Evolutionary conservation across 2,329 filamentous ascomycete species (phyloP), one percentile per base, ranked within the genome.

Genomic region (Monilinia vaccinii-corymbosi): DNA sequence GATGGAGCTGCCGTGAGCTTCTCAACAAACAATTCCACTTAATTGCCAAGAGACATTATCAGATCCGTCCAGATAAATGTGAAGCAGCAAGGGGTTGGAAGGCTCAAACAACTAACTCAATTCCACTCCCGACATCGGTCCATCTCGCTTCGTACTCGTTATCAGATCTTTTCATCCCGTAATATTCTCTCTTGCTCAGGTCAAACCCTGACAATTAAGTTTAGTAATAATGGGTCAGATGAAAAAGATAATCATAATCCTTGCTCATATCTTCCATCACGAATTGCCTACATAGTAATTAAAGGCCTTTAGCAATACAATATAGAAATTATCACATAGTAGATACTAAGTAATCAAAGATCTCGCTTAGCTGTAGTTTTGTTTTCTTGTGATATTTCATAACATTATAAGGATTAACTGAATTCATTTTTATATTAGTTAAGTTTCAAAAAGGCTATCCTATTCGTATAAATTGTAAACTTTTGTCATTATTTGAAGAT

Each of bases 161-260:
- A 56, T 56, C 52, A 56, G 52, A 57, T 57, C 52, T 23, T 58
- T 36, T 47, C 32, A 34, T 23, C 28, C 18, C 31, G 34, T n/a
- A 25, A 34, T 9, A 38, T 32, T 34, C 36, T 44, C 32, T 25
- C 44, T 46, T 32, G 10, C 9, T 21, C 8, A 52, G 45, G 56
- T n/a, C 16, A 18, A 49, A 28, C 3, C 4, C 13, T 21, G 3
- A 21, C 14, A 32, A 31, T 36, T 53, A 59, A 25, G n/a, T n/a
- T n/a, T n/a, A 28, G 25, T 28, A 28, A 6, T 23, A 31, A 38
- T 42, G 56, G 53, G 53, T 59, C 56, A 45, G 56, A 59, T 59
- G 56, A 31, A 53, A 58, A 38, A 59, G 47, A 59, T 59, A 59
- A 59, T 59, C 56, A 31, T 53, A 45, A 59, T 59, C 47, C 56